phyloP scores from a whole-genome alignment of 371 early-diverging fungal species.

The Mortierella sp. region DNA sequence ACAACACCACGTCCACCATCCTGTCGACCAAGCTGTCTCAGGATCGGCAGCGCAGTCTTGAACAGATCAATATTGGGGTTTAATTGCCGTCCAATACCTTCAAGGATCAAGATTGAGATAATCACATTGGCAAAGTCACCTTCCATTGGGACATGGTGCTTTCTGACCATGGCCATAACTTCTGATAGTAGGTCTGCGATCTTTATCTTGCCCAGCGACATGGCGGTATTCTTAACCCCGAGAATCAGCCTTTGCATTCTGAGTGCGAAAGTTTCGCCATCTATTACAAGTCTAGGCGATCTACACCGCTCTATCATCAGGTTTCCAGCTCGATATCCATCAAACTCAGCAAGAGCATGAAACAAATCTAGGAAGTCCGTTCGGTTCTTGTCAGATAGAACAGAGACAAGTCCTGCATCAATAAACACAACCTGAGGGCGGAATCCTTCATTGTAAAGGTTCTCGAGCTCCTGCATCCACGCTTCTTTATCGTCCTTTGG shows the following conservation, averaged over 20 bases:
- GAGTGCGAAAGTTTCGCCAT: constrained; percentile 81
- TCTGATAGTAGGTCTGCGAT: constrained; percentile 82
- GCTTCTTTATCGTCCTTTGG: constrained; percentile 50
- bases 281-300: constrained; percentile 78
- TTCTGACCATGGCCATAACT: constrained; percentile 88
- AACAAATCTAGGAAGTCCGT: constrained; percentile 93
- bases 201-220: constrained; percentile 83
- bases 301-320: constrained; percentile 92
- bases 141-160: constrained; percentile 93
- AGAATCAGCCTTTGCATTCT: constrained; percentile 84
- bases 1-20: constrained; percentile 68
- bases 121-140: constrained; percentile 95
- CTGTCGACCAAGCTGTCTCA: constrained; percentile 73
- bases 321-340: constrained; percentile 84
- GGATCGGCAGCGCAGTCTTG: constrained; percentile 83
- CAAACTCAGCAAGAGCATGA: constrained; percentile 85
- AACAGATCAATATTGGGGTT: constrained; percentile 94
- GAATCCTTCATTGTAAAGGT: constrained; percentile 75
- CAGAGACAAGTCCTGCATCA: constrained; percentile 92
- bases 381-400: constrained; percentile 78
- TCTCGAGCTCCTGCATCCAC: constrained; percentile 65
- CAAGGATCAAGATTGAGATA: constrained; percentile 90
- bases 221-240: constrained; percentile 75
- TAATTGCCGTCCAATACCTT: constrained; percentile 93
- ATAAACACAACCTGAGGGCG: constrained; percentile 85